Evolutionary conservation across 495 filamentous ascomycete genomes (phyloP), one percentile per base, ranked within the genome.

Genomic region (Clohesyomyces aquaticus): DNA sequence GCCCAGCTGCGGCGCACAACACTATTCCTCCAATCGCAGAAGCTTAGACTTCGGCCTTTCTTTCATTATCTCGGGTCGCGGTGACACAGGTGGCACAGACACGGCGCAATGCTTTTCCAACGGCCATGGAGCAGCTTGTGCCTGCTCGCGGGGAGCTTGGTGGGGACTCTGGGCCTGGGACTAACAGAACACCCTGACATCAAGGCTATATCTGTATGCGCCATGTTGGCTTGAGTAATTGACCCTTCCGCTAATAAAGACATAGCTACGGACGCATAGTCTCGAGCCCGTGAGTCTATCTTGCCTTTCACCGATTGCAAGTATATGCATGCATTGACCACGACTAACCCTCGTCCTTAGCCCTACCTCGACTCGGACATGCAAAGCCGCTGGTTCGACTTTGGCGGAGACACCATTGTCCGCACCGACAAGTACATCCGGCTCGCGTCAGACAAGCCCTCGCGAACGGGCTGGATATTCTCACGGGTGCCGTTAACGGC

Each of bases 341-440:
- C n/a, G n/a, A n/a, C n/a, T n/a, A n/a, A n/a, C n/a, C n/a, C n/a
- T 14, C 23, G 1, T 22, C 18, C 19, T 77, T 73, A 97, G 89
- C 95, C 95, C 50, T 99, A 97, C 77, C 83, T 99, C 50, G 94
- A 98, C 77, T 91, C 91, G 60, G 95, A 99, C 76, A 93, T 98
- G 87, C 91, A 96, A 82, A 96, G 90, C 80, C 89, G 95, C 77
- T 99, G 94, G 91, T 99, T 90, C 76, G 95, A 99, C 79, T 99
- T 96, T 84, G 95, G 95, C 72, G 94, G 93, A 71, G 91, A 96
- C 75, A 95, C 94, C 4, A 85, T 99, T 67, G 81, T 98, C 72
- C 88, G 95, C 49, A 89, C 92, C 65, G 95, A 99, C 76, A 85
- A 91, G 88, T 97, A 98, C 75, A 87, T 99, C 59, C 91, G 95